Evolutionary conservation across 441 rosid species (phyloP).

Genomic region (Corymbia citriodora): DNA sequence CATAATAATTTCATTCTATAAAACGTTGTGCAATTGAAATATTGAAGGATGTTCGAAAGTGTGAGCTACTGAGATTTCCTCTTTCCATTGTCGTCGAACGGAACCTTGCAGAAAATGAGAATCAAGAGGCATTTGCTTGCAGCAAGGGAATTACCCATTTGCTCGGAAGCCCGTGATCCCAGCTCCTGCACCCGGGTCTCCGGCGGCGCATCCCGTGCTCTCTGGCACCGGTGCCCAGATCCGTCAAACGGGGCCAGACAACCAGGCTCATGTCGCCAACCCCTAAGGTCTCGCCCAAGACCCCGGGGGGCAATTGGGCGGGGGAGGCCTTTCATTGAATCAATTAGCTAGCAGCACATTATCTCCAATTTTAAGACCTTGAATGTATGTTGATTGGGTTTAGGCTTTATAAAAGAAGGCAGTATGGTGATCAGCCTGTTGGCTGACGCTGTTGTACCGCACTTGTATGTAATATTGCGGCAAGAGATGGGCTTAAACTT

Average conservation of each 20-base stretch:
- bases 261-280: not conserved
- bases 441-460: not conserved
- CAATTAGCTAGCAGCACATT: not conserved
- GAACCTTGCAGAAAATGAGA: too few species aligned
- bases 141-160: too few species aligned
- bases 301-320: not conserved
- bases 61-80: too few species aligned
- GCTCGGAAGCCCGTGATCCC: too few species aligned
- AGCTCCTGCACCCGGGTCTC: too few species aligned
- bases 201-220: too few species aligned
- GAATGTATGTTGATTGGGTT: not conserved
- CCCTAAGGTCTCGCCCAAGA: not conserved
- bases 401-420: not conserved
- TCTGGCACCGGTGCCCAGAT: too few species aligned
- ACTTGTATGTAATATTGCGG: not conserved
- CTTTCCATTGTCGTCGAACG: too few species aligned
- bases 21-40: not conserved
- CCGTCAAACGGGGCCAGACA: not conserved
- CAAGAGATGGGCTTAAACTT: not conserved
- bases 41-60: too few species aligned
- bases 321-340: too few species aligned
- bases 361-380: not conserved
- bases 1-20: not conserved
- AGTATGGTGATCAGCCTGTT: not conserved
- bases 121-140: too few species aligned